Evolutionary conservation across 345 rosid genomes (phyloP).

Genomic region (Heritiera littoralis): DNA sequence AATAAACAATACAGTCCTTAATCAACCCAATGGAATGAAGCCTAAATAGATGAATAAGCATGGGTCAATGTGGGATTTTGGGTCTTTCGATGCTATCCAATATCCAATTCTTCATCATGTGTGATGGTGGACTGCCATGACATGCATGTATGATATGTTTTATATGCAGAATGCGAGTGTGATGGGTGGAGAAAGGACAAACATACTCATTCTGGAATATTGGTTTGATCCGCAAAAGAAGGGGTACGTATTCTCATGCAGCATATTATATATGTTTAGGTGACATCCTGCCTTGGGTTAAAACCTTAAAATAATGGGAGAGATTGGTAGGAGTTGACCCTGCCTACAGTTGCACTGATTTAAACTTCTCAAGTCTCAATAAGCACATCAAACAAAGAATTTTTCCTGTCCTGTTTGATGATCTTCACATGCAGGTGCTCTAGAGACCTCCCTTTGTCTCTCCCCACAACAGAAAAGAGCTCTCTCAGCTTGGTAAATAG

Average conservation of each 20-base stretch:
- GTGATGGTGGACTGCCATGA: background rate
- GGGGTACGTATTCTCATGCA: slow-evolving; percentile 34
- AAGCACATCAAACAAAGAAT: slow-evolving; percentile 23
- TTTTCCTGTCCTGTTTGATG: slow-evolving; percentile 5
- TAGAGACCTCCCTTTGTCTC: slow-evolving; percentile 16
- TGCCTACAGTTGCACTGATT: slow-evolving; percentile 13
- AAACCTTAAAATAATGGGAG: slow-evolving; percentile 17
- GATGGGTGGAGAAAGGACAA: slow-evolving; percentile 32
- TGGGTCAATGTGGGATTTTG: background rate
- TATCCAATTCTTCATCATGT: background rate
- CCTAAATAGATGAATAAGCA: background rate
- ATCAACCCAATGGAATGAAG: background rate
- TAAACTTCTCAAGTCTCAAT: slow-evolving; percentile 27
- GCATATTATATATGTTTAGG: slow-evolving; percentile 8
- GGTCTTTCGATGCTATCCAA: background rate
- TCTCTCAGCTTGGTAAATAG: too few species aligned
- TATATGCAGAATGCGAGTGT: background rate
- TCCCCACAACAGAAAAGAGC: background rate
- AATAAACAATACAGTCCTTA: background rate
- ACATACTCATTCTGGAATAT: slow-evolving; percentile 48
- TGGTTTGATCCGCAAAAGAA: slow-evolving; percentile 33
- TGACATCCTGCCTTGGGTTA: slow-evolving; percentile 11
- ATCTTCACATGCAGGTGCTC: slow-evolving; percentile 24
- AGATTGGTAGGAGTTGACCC: slow-evolving; percentile 38
- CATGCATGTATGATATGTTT: background rate